Percentiles rank a stretch among this genome's conserved stretches.
phyloP scores from a whole-genome alignment of 345 rosid species.

The Xanthoceras sorbifolium region DNA sequence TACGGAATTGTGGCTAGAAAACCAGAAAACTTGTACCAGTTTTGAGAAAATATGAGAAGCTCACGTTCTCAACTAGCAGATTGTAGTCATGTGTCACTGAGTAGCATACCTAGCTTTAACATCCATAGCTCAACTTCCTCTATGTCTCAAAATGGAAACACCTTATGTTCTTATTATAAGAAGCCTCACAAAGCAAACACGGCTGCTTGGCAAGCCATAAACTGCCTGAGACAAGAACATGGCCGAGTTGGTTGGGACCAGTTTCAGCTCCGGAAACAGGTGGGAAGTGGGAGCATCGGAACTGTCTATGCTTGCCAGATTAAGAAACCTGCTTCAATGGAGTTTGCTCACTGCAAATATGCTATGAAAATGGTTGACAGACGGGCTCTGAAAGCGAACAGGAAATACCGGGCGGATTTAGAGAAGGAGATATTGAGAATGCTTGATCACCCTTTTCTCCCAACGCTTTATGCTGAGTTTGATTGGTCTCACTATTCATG shows the following conservation, averaged over 20 bases:
- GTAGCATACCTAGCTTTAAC: too few species aligned
- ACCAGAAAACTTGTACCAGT: neutral
- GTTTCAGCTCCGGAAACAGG: slow-evolving; percentile 65
- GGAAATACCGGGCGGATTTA: slow-evolving; percentile 68
- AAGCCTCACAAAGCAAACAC: slow-evolving; percentile 96
- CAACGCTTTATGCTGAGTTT: slow-evolving; percentile 80
- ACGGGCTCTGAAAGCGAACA: slow-evolving; percentile 65
- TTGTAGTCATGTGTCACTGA: neutral
- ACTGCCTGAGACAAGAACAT: slow-evolving; percentile 41
- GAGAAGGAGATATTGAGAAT: slow-evolving; percentile 81
- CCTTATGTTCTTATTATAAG: too few species aligned
- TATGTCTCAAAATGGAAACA: neutral
- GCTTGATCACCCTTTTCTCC: slow-evolving; percentile 88
- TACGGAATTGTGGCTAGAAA: neutral
- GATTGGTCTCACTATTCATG: slow-evolving; percentile 88
- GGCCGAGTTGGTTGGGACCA: slow-evolving; percentile 79
- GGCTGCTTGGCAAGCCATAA: slow-evolving; percentile 81
- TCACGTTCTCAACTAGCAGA: neutral
- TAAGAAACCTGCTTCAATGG: slow-evolving; percentile 43
- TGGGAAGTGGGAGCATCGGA: slow-evolving; percentile 80
- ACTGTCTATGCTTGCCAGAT: slow-evolving; percentile 83
- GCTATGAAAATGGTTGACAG: slow-evolving; percentile 91
- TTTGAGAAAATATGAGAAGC: neutral
- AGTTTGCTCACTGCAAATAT: slow-evolving; percentile 51
- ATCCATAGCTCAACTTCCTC: neutral